phyloP scores from a whole-genome alignment of 2,329 filamentous ascomycete genomes.

The Ceratocystis ficicola region DNA sequence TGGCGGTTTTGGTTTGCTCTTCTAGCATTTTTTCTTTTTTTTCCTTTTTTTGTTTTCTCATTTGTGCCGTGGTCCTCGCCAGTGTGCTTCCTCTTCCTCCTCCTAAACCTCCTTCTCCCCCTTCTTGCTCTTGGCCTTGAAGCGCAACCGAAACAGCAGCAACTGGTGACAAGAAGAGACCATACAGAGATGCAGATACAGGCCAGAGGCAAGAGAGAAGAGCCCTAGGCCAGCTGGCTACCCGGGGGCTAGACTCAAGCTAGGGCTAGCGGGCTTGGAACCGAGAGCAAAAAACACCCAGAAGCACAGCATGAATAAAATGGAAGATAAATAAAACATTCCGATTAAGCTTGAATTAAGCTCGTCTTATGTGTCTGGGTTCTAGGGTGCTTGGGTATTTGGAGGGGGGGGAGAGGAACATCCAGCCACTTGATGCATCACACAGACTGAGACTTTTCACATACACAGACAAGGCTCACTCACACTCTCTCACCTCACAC shows the following conservation, averaged over 20 bases:
- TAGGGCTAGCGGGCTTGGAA: too few species aligned
- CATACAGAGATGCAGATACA: background rate
- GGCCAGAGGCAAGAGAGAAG: too few species aligned
- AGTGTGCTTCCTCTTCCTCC: background rate
- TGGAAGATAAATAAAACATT: background rate
- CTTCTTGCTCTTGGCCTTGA: background rate
- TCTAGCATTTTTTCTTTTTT: background rate
- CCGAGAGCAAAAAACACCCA: too few species aligned
- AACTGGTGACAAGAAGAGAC: background rate
- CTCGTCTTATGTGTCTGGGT: background rate
- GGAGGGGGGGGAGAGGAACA: too few species aligned
- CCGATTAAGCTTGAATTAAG: slow-evolving; percentile 12
- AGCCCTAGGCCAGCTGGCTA: too few species aligned
- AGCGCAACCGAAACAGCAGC: background rate
- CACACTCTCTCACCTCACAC: too few species aligned
- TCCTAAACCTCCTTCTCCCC: background rate
- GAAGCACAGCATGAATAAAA: too few species aligned
- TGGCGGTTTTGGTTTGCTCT: background rate
- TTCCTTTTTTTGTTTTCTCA: background rate
- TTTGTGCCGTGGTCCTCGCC: background rate
- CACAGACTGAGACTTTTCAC: too few species aligned
- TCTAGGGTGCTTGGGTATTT: background rate
- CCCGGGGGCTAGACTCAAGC: too few species aligned
- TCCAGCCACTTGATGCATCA: background rate
- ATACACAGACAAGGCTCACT: too few species aligned